These are phyloP conservation scores for Thinopyrum elongatum DNA, from an alignment of 176 grass and related monocot genomes.

Conservation along the genomic window DNA sequence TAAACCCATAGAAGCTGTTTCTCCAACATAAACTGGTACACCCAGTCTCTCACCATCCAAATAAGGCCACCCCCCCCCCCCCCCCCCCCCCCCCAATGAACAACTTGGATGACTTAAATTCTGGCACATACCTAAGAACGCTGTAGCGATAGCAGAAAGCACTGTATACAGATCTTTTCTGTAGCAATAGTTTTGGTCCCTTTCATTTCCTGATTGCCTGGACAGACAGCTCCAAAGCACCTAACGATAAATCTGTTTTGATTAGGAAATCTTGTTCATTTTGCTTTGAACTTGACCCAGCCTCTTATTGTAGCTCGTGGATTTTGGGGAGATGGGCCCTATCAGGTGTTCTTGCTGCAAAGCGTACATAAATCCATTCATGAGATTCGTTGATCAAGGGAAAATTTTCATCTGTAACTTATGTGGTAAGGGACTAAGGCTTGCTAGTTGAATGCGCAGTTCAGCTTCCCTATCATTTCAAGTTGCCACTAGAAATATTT, in stretches of 20 bases:
- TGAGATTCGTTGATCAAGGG: slow-evolving; percentile 86
- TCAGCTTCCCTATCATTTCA: slow-evolving; percentile 5
- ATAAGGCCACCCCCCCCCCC: background rate
- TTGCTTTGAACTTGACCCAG: slow-evolving; percentile 11
- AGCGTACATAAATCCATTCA: slow-evolving; percentile 90
- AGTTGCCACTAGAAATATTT: background rate
- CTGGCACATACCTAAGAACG: background rate
- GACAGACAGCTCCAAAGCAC: background rate
- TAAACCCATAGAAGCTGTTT: background rate
- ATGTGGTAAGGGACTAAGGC: slow-evolving; percentile 42
- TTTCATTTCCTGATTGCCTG: background rate
- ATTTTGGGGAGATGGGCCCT: slow-evolving; percentile 85
- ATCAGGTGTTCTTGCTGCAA: slow-evolving; percentile 84
- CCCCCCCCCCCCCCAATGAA: background rate
- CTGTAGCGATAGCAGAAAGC: slow-evolving; percentile 1
- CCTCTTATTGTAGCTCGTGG: slow-evolving; percentile 43
- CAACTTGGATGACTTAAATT: background rate
- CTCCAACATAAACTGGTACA: background rate
- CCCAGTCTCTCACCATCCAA: background rate
- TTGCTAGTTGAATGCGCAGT: background rate
- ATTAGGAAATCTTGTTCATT: background rate
- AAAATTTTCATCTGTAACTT: slow-evolving; percentile 73
- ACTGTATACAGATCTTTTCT: background rate
- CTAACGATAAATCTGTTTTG: background rate
- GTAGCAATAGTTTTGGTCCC: background rate